A percentile compares a stretch with the other conserved stretches of the same genome.
phyloP scores from a whole-genome alignment of 495 filamentous ascomycete genomes.

The Aspergillus indologenus region DNA sequence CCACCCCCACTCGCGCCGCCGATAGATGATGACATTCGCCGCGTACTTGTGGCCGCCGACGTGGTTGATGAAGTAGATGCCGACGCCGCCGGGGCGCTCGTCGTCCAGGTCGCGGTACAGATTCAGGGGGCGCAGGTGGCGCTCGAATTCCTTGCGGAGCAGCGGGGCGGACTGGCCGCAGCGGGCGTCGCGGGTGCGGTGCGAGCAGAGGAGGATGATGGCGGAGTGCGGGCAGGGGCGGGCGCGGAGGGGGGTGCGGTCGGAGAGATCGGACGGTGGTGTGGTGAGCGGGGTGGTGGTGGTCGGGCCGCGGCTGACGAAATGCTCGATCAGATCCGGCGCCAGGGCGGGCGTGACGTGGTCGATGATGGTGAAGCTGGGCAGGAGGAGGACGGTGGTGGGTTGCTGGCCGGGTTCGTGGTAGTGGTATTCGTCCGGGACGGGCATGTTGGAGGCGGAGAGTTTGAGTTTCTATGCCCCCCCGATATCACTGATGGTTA shows the following conservation, averaged over 20 bases:
- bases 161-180: slow-evolving; percentile 92
- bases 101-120: slow-evolving; percentile 86
- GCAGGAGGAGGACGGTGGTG: slow-evolving; percentile 82
- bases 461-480: slow-evolving; percentile 73
- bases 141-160: slow-evolving; percentile 79
- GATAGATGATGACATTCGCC: slow-evolving; percentile 89
- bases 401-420: slow-evolving; percentile 59
- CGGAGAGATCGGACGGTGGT: too few relatives aligned
- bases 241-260: slow-evolving; percentile 55
- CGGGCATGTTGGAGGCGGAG: slow-evolving; percentile 89
- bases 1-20: slow-evolving; percentile 54
- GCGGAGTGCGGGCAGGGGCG: slow-evolving; percentile 75
- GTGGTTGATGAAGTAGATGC: slow-evolving; percentile 93
- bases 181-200: slow-evolving; percentile 87
- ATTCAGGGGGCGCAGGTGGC: slow-evolving; percentile 79
- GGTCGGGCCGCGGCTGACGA: slow-evolving; percentile 70
- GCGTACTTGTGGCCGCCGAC: slow-evolving; percentile 46
- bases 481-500: neutral
- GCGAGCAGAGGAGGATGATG: slow-evolving; percentile 90
- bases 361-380: slow-evolving; percentile 81
- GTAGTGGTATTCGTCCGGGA: slow-evolving; percentile 57
- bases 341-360: slow-evolving; percentile 77
- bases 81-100: slow-evolving; percentile 81
- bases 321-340: slow-evolving; percentile 65
- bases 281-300: slow-evolving; percentile 76